A percentile compares a stretch with the other conserved stretches of the same genome.
phyloP scores from a whole-genome alignment of 495 filamentous ascomycete genomes.

The Xylaria intraflava region DNA sequence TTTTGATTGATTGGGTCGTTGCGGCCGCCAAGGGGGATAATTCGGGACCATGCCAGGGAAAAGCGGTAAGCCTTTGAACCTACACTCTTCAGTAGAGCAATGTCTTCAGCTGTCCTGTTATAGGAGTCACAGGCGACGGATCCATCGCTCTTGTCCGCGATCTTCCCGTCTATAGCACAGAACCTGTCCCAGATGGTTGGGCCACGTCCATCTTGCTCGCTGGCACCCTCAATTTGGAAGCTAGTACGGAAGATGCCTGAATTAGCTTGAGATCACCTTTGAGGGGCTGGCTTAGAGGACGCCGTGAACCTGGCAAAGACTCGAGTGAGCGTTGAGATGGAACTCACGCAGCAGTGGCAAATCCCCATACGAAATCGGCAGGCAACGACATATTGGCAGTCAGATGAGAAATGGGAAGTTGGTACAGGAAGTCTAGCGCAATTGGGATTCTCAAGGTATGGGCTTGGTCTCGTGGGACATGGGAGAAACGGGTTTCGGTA shows the following conservation, averaged over 20 bases:
- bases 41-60: conserved; percentile 67
- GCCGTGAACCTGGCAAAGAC: background rate
- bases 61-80: conserved; percentile 65
- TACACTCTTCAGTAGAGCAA: conserved; percentile 59
- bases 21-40: conserved; percentile 60
- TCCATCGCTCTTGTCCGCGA: conserved; percentile 62
- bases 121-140: conserved; percentile 72
- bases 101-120: conserved; percentile 65
- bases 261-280: conserved; percentile 14
- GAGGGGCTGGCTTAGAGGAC: background rate
- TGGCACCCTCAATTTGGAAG: conserved; percentile 72
- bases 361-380: conserved; percentile 75
- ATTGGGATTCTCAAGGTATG: conserved; percentile 11
- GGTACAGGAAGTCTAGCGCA: conserved; percentile 10
- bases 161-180: conserved; percentile 66
- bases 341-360: conserved; percentile 67
- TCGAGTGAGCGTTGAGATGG: background rate
- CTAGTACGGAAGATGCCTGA: conserved; percentile 29
- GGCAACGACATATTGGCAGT: conserved; percentile 48
- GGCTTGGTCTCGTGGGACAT: conserved; percentile 14
- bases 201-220: conserved; percentile 59
- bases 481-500: no score
- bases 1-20: conserved; percentile 56
- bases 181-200: conserved; percentile 76
- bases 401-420: conserved; percentile 8